A percentile compares a stretch with the other conserved stretches of the same genome.
Evolutionary conservation across 208 protist species (phyloP).

Genomic region (Crithidia fasciculata): DNA sequence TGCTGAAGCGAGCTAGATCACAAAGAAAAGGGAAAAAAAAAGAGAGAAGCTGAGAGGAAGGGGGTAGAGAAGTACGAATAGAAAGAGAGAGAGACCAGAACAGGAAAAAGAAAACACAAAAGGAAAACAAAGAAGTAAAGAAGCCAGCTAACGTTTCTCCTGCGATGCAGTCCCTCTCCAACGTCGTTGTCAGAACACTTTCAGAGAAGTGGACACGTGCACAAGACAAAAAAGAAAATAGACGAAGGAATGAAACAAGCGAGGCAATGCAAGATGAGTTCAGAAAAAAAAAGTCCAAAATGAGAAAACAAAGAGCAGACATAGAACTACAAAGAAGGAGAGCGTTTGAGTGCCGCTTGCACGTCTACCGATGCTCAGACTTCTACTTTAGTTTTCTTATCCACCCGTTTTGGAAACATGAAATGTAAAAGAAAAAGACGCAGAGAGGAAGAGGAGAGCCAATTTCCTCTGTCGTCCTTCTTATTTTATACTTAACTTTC

Average conservation of each 20-base stretch:
- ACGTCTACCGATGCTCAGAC: too few species aligned
- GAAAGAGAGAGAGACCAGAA: constrained; percentile 21
- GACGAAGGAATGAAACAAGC: not conserved
- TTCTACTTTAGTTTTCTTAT: too few species aligned
- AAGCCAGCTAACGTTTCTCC: not conserved
- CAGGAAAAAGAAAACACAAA: constrained; percentile 32
- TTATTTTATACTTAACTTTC: too few species aligned
- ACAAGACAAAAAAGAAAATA: not conserved
- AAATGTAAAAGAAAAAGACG: not conserved
- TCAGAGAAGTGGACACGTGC: not conserved
- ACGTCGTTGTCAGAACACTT: too few species aligned
- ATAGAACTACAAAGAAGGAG: constrained; percentile 14
- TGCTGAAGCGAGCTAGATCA: not conserved
- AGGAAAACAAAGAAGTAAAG: not conserved
- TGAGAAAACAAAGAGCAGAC: constrained; percentile 26
- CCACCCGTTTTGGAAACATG: too few species aligned
- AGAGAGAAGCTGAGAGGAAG: not conserved
- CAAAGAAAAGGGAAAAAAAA: constrained; percentile 1
- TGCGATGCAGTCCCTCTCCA: not conserved
- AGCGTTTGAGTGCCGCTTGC: too few species aligned
- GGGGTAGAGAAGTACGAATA: not conserved
- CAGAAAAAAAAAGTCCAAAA: constrained; percentile 20
- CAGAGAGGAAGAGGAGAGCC: not conserved
- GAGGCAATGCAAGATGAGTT: not conserved
- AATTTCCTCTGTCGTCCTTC: not conserved